A percentile compares a stretch with the other conserved stretches of the same genome.
These are phyloP conservation scores for Penicillium silybi DNA, from an alignment of 495 filamentous ascomycete genomes.

Conservation along the genomic window DNA sequence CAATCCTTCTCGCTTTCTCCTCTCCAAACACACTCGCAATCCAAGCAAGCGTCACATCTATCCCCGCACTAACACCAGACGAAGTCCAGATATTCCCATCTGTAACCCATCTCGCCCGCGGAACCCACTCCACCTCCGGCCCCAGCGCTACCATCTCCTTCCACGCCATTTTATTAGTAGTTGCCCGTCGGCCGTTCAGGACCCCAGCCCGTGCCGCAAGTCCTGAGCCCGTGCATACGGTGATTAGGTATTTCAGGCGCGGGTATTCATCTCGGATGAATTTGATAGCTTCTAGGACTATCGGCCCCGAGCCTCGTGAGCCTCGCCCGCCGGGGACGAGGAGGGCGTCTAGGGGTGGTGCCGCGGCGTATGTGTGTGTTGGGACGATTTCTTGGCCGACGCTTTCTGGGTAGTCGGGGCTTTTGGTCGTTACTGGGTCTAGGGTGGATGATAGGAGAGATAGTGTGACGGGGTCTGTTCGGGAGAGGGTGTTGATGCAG, in stretches of 20 bases:
- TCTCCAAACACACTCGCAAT: conserved; percentile 19
- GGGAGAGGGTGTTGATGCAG: conserved; percentile 53
- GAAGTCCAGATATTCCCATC: conserved; percentile 68
- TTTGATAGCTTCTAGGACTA: conserved; percentile 30
- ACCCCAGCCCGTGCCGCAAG: conserved; percentile 52
- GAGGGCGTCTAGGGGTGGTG: conserved; percentile 53
- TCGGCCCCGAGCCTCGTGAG: conserved; percentile 23
- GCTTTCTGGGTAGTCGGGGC: conserved; percentile 6
- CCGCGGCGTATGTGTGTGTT: conserved; percentile 55
- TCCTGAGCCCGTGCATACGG: conserved; percentile 57
- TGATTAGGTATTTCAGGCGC: conserved; percentile 51
- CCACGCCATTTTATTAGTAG: conserved; percentile 40
- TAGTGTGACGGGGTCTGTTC: conserved; percentile 34
- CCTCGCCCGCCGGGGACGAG: conserved; percentile 64
- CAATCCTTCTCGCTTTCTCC: conserved; percentile 10
- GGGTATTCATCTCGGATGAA: conserved; percentile 46
- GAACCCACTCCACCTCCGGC: conserved; percentile 53
- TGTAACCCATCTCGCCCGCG: conserved; percentile 58
- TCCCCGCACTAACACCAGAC: conserved; percentile 59
- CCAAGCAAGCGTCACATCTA: conserved; percentile 51
- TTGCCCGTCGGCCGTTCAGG: conserved; percentile 56
- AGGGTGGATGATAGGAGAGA: conserved; percentile 51
- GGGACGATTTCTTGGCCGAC: conserved; percentile 49
- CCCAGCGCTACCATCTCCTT: conserved; percentile 30
- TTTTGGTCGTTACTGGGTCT: conserved; percentile 44